A percentile compares a stretch with the other conserved stretches of the same genome.
Conservation (phyloP, 116 monocot species). For the Dioscorea cayenensis region DNA sequence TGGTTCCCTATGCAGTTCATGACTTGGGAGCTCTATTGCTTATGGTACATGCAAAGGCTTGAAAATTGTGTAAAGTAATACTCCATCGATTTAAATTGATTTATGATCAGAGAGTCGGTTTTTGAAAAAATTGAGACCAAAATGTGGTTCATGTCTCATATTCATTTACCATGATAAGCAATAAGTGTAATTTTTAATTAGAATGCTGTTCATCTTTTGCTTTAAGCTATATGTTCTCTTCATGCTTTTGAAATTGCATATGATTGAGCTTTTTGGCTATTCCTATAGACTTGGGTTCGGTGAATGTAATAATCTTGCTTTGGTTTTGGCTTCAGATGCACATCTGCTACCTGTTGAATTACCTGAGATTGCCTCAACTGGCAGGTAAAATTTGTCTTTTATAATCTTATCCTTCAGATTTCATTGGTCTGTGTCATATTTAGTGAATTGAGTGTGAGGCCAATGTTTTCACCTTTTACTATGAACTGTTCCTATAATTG, state of each 20-base stretch:
- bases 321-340: constrained; percentile 50
- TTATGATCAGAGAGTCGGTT: too few relatives aligned
- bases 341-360: constrained; percentile 85
- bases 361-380: constrained; percentile 71
- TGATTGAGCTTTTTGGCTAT: not conserved
- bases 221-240: not conserved
- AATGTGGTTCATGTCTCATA: too few relatives aligned
- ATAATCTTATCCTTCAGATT: not conserved
- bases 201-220: too few relatives aligned
- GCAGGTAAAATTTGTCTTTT: constrained; percentile 44
- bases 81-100: too few relatives aligned
- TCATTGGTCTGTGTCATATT: not conserved
- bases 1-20: too few relatives aligned
- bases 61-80: too few relatives aligned
- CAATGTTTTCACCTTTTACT: not conserved
- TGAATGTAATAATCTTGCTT: not conserved
- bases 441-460: not conserved
- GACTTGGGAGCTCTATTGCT: too few relatives aligned
- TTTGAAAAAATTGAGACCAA: too few relatives aligned
- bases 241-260: not conserved
- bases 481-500: not conserved
- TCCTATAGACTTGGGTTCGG: not conserved
- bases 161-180: too few relatives aligned
- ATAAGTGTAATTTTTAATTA: too few relatives aligned
- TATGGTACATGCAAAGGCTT: too few relatives aligned